Conservation (phyloP, 2,329 filamentous ascomycete genomes). For the Phialophora tarda region DNA sequence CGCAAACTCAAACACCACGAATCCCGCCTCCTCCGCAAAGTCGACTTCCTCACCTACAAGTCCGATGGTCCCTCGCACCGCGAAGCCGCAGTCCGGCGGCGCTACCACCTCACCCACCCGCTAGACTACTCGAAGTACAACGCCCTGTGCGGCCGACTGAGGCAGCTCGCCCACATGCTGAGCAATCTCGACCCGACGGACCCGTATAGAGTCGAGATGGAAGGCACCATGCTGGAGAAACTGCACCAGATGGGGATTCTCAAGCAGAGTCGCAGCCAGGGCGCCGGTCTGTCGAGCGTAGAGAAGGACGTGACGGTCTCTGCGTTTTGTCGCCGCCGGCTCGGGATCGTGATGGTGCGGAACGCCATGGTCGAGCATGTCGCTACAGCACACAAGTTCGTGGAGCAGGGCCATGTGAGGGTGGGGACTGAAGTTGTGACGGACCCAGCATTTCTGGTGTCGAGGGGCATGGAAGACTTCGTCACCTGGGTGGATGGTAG, state of each 20-base stretch:
- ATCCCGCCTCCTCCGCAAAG: conserved; percentile 86
- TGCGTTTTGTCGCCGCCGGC: conserved; percentile 79
- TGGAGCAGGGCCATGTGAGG: conserved; percentile 92
- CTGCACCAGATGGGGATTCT: conserved; percentile 91
- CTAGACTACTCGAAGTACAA: conserved; percentile 78
- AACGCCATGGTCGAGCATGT: conserved; percentile 91
- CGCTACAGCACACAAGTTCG: conserved; percentile 71
- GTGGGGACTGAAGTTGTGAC: conserved; percentile 90
- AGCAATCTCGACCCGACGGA: conserved; percentile 79
- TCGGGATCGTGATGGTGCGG: conserved; percentile 90
- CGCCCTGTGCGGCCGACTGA: conserved; percentile 75
- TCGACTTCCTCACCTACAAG: conserved; percentile 95
- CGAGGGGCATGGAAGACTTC: conserved; percentile 90
- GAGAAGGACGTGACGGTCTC: conserved; percentile 89
- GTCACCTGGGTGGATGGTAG: conserved; percentile 95
- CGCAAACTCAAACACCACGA: conserved; percentile 97
- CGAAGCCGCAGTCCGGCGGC: conserved; percentile 76
- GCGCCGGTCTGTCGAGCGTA: conserved; percentile 70
- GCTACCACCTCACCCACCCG: conserved; percentile 90
- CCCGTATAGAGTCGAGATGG: conserved; percentile 78
- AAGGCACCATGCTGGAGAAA: conserved; percentile 86
- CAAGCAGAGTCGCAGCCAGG: conserved; percentile 74
- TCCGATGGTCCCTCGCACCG: conserved; percentile 79
- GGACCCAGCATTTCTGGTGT: conserved; percentile 87
- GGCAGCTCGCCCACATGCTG: conserved; percentile 87